These are phyloP conservation scores for Annulohypoxylon moriforme DNA, from an alignment of 495 filamentous ascomycete species.

Conservation along the genomic window DNA sequence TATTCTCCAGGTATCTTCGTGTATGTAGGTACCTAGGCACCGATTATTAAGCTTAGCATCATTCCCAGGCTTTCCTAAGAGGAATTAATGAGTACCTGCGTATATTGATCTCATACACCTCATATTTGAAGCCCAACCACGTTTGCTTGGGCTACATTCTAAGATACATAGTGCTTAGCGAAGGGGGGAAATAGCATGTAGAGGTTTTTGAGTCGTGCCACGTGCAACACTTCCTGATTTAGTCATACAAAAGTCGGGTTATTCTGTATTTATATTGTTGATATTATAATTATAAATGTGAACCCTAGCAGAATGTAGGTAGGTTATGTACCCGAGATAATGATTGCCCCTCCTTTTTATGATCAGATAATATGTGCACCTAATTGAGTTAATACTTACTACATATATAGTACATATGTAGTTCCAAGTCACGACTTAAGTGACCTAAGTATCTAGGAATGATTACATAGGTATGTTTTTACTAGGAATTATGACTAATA, in stretches of 20 bases:
- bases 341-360: neutral
- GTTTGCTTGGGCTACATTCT: constrained; percentile 3
- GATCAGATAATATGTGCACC: neutral
- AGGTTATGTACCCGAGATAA: neutral
- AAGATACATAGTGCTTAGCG: neutral
- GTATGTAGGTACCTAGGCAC: neutral
- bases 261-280: neutral
- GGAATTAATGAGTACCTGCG: neutral
- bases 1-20: neutral
- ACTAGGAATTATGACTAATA: neutral
- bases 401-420: too few species aligned
- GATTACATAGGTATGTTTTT: too few species aligned
- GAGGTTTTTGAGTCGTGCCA: constrained; percentile 31
- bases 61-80: neutral
- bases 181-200: neutral
- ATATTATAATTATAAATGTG: too few species aligned
- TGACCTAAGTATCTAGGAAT: too few species aligned
- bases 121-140: constrained; percentile 23
- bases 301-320: too few species aligned
- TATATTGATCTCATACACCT: neutral
- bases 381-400: too few species aligned
- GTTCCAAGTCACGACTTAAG: too few species aligned
- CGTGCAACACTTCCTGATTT: constrained; percentile 33
- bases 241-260: constrained; percentile 13
- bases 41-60: neutral